These are phyloP conservation scores for Russula compacta DNA, from an alignment of 768 basidiomycete genomes.

Conservation along the genomic window DNA sequence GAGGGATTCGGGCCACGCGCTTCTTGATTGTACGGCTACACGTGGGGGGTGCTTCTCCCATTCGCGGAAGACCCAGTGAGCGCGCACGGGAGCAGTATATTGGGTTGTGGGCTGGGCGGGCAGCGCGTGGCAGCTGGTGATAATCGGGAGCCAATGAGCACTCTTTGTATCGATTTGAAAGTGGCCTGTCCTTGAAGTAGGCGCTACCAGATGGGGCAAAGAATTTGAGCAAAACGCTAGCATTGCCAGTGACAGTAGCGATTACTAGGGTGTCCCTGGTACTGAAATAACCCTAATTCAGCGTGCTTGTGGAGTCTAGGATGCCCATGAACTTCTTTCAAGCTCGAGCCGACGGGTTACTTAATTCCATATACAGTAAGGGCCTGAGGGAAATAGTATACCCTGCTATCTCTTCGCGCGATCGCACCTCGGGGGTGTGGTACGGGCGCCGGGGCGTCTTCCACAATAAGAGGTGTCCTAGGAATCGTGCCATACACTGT, in stretches of 20 bases:
- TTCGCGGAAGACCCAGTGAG: not conserved
- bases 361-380: not conserved
- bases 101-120: too few relatives aligned
- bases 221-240: not conserved
- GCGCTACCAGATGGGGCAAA: slow-evolving; percentile 14
- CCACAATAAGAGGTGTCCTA: too few relatives aligned
- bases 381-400: too few relatives aligned
- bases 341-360: too few relatives aligned
- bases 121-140: not conserved
- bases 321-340: too few relatives aligned
- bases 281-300: not conserved
- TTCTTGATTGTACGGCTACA: not conserved
- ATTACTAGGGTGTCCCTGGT: not conserved
- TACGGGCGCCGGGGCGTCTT: too few relatives aligned
- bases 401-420: too few relatives aligned
- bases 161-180: not conserved
- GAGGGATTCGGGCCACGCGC: not conserved
- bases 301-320: not conserved
- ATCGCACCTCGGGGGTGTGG: too few relatives aligned
- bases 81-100: not conserved
- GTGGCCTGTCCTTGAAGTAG: not conserved
- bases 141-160: not conserved
- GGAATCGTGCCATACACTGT: too few relatives aligned
- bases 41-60: not conserved
- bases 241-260: not conserved